Evolutionary conservation across 371 early-diverging fungal genomes (phyloP).

Genomic region (Umbelopsis sp.): DNA sequence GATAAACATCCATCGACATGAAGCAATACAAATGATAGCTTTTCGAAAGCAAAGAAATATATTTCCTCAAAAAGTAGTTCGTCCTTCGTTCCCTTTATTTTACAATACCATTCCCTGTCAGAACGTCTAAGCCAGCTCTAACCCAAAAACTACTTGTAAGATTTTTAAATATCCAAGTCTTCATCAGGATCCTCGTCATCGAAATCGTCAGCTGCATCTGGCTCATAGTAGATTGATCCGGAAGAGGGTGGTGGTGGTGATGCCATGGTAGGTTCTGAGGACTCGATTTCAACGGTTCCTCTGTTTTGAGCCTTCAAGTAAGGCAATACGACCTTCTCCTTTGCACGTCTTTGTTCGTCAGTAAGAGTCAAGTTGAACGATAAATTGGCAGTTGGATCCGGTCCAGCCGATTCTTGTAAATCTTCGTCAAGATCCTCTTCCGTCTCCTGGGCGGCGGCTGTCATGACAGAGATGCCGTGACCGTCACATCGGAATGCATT

Average conservation of each 20-base stretch:
- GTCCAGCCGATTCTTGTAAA: conserved; percentile 22
- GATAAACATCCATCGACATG: no score
- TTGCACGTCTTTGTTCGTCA: conserved; percentile 79
- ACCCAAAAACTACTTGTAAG: no score
- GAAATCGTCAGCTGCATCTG: conserved; percentile 78
- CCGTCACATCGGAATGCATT: conserved; percentile 32
- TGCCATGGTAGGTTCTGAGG: not conserved
- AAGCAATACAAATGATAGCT: no score
- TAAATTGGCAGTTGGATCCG: conserved; percentile 59
- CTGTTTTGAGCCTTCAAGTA: conserved; percentile 74
- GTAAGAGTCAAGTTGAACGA: conserved; percentile 87
- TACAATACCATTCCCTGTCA: not conserved
- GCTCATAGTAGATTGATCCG: conserved; percentile 66
- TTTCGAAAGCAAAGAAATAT: no score
- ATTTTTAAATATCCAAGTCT: conserved; percentile 70
- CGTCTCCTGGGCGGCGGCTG: conserved; percentile 24
- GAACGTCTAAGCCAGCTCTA: no score
- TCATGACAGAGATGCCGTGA: conserved; percentile 27
- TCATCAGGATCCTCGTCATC: conserved; percentile 85
- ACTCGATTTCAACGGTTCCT: conserved; percentile 25
- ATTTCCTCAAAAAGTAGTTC: no score
- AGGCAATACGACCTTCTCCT: conserved; percentile 78
- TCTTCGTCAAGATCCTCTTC: conserved; percentile 24
- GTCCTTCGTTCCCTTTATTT: not conserved
- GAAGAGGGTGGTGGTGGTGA: not conserved